These are phyloP conservation scores for Pontederia paniculata DNA, from an alignment of 176 grass and related monocot species.

Conservation along the genomic window DNA sequence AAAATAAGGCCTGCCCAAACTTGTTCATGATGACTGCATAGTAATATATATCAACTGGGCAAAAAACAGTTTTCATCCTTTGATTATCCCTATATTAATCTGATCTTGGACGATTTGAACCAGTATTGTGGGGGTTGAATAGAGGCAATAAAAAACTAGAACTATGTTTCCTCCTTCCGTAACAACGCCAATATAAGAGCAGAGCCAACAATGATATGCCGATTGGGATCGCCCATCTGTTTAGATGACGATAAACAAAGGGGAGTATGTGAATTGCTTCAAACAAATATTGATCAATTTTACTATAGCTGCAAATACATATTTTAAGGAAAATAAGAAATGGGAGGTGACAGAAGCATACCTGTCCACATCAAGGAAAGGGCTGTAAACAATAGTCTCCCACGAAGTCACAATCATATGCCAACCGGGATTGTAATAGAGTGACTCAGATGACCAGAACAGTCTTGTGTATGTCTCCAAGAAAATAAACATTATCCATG, in stretches of 20 bases:
- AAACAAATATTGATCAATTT: background rate
- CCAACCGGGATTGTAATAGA: slow-evolving; percentile 86
- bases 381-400: slow-evolving; percentile 80
- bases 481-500: slow-evolving; percentile 91
- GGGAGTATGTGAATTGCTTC: background rate
- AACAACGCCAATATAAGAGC: slow-evolving; percentile 66
- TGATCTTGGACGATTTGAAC: slow-evolving; percentile 45
- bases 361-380: slow-evolving; percentile 91
- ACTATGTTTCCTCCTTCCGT: slow-evolving; percentile 45
- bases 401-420: slow-evolving; percentile 61
- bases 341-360: background rate
- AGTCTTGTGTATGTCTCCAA: slow-evolving; percentile 72
- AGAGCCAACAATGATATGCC: slow-evolving; percentile 22
- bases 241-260: slow-evolving; percentile 1
- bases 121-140: slow-evolving; percentile 36
- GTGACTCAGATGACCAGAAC: slow-evolving; percentile 78
- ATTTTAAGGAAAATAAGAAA: background rate
- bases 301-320: no score
- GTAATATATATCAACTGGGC: background rate
- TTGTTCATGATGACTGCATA: background rate
- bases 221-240: slow-evolving; percentile 90
- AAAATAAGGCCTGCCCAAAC: slow-evolving; percentile 42
- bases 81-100: slow-evolving; percentile 31
- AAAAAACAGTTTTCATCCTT: slow-evolving; percentile 1
- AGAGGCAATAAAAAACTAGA: slow-evolving; percentile 47